Evolutionary conservation across 768 basidiomycete genomes (phyloP), one percentile per base, ranked within the genome.

Genomic region (Mycena epipterygia): DNA sequence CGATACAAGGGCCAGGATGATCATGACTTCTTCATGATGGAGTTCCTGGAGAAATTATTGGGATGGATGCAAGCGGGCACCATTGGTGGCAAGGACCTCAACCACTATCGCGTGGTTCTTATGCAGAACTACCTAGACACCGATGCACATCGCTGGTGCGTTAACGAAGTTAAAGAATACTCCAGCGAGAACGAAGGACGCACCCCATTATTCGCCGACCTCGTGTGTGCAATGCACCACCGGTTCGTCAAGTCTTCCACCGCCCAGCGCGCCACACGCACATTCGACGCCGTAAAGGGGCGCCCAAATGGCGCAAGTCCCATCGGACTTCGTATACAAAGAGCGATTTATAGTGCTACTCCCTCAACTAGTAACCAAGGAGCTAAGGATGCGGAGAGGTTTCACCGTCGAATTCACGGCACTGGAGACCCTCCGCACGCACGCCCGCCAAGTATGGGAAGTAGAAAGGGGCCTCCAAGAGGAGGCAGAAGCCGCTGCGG

Each of bases 381-480:
- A 66, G 9, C 3, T 66, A 2, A 25, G 23, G n/a, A 4, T 66
- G 2, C 21, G 44, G 2, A n/a, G 44, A 1, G 64, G 64, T 3
- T 19, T 66, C 17, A 66, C 64, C n/a, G 55, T 33, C 0, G 64
- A 58, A 32, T 58, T 66, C 32, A 14, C 55, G 13, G 12, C 21
- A 0, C 16, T 35, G 2, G 64, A 66, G 16, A 30, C 9, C 2
- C 14, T 66, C 4, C 35, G 64, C 1, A 58, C 32, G 1, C 64
- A 66, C 25, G 64, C 64, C 16, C 30, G 53, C n/a, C 64, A 65
- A 37, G 21, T 48, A 1, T 65, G 64, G 64, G 64, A 65, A 29
- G 12, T 25, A 5, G 52, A 65, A 1, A 7, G 16, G 0, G 29
- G 32, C 3, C 27, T 39, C 13, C 32, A 27, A 3, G 13, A 29